Conservation (phyloP, 768 basidiomycete genomes). For the Chalciporus chontae region DNA sequence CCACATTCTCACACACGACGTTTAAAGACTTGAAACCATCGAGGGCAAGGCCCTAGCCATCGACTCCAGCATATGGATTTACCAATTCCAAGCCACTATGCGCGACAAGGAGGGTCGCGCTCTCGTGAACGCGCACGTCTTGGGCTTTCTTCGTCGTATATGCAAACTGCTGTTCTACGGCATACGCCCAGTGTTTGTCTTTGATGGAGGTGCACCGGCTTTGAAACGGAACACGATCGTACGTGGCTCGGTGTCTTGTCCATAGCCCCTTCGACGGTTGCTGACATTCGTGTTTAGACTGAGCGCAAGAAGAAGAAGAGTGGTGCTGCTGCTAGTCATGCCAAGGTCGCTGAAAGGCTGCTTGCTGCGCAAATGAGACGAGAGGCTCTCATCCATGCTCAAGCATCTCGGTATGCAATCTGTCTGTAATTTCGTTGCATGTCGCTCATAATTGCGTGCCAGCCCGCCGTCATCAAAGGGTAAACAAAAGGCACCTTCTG, state of each 20-base stretch:
- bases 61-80: constrained; percentile 99
- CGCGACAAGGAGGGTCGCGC: constrained; percentile 92
- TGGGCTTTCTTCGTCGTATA: constrained; percentile 88
- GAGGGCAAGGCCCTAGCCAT: constrained; percentile 96
- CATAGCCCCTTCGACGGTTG: not conserved
- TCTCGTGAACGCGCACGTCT: constrained; percentile 88
- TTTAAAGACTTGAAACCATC: constrained; percentile 79
- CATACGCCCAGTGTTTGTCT: constrained; percentile 97
- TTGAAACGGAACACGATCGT: constrained; percentile 90
- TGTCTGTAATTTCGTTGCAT: not conserved
- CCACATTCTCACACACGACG: constrained; percentile 3
- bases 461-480: constrained; percentile 34
- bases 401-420: constrained; percentile 39
- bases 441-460: not conserved
- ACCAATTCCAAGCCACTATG: constrained; percentile 99
- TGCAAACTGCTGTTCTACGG: constrained; percentile 95
- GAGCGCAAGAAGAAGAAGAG: constrained; percentile 89
- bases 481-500: constrained; percentile 44
- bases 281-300: constrained; percentile 43
- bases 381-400: constrained; percentile 72
- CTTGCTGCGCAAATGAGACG: constrained; percentile 91
- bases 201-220: constrained; percentile 93
- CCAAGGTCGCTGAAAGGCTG: constrained; percentile 84
- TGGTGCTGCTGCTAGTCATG: constrained; percentile 84
- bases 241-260: constrained; percentile 25